These are phyloP conservation scores for Isochrysis galbana DNA, from an alignment of 78 protist species.

Conservation along the genomic window DNA sequence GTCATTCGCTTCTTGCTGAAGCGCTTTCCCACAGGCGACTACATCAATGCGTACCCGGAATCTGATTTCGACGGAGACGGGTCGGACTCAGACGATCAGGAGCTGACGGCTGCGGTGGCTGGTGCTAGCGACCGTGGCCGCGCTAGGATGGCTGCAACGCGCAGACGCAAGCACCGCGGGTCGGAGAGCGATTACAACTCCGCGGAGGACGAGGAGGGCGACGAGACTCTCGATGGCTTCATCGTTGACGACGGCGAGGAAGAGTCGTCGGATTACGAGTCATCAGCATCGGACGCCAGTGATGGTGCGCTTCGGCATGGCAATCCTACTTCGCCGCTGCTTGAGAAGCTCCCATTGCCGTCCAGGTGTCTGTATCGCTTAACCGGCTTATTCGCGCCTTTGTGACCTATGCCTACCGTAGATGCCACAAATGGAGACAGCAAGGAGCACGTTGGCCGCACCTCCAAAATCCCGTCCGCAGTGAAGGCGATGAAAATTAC, in stretches of 20 bases:
- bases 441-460: too few species aligned
- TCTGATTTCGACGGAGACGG: background rate
- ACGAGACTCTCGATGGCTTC: background rate
- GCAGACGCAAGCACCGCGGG: background rate
- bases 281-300: too few species aligned
- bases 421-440: too few species aligned
- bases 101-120: background rate
- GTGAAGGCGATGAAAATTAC: too few species aligned
- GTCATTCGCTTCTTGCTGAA: background rate
- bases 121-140: background rate
- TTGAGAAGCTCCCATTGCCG: too few species aligned
- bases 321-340: too few species aligned
- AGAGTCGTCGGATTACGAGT: background rate
- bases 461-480: too few species aligned
- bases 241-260: background rate
- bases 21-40: constrained; percentile 12
- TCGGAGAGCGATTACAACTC: background rate
- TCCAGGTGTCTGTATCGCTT: too few species aligned
- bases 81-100: background rate
- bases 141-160: background rate
- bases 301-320: too few species aligned
- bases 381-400: too few species aligned
- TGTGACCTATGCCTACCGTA: too few species aligned
- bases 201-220: background rate
- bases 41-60: background rate